Evolutionary conservation across 2,329 filamentous ascomycete genomes (phyloP).

Genomic region (Ophiocordyceps polyrhachis-furcata): DNA sequence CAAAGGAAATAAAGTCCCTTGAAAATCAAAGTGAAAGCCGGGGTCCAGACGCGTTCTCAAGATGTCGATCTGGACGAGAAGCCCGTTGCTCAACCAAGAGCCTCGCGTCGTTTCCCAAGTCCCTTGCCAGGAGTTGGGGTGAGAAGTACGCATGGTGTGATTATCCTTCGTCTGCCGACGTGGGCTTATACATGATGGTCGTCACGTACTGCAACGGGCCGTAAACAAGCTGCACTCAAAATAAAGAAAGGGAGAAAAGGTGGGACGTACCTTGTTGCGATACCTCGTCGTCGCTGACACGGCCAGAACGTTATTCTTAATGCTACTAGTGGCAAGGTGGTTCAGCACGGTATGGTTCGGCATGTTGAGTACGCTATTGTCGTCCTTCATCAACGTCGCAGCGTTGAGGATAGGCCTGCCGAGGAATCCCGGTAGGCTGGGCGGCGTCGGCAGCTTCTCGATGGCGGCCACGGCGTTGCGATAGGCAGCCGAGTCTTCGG

Average conservation of each 20-base stretch:
- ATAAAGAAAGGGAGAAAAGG: not conserved
- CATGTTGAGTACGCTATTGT: slow-evolving; percentile 91
- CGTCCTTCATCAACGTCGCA: slow-evolving; percentile 83
- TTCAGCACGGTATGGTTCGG: slow-evolving; percentile 96
- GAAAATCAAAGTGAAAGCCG: not conserved
- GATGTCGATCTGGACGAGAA: not conserved
- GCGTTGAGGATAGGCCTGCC: slow-evolving; percentile 91
- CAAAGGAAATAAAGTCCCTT: not conserved
- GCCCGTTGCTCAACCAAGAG: too few relatives aligned
- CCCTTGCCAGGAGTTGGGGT: not conserved
- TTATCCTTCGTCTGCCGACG: slow-evolving; percentile 33
- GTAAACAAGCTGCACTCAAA: not conserved
- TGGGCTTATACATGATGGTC: slow-evolving; percentile 93
- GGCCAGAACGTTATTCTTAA: slow-evolving; percentile 88
- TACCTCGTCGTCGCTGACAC: slow-evolving; percentile 96
- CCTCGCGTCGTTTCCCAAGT: not conserved
- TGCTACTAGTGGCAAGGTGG: slow-evolving; percentile 91
- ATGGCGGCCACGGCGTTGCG: slow-evolving; percentile 57
- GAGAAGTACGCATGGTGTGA: too few relatives aligned
- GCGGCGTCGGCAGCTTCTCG: slow-evolving; percentile 64
- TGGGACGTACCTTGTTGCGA: slow-evolving; percentile 59
- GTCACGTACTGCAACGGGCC: slow-evolving; percentile 59
- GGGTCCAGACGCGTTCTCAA: not conserved
- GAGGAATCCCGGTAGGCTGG: slow-evolving; percentile 73
- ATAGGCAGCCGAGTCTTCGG: slow-evolving; percentile 59